Conservation (phyloP, 805 yeast species). For the Ogataea saltuana region DNA sequence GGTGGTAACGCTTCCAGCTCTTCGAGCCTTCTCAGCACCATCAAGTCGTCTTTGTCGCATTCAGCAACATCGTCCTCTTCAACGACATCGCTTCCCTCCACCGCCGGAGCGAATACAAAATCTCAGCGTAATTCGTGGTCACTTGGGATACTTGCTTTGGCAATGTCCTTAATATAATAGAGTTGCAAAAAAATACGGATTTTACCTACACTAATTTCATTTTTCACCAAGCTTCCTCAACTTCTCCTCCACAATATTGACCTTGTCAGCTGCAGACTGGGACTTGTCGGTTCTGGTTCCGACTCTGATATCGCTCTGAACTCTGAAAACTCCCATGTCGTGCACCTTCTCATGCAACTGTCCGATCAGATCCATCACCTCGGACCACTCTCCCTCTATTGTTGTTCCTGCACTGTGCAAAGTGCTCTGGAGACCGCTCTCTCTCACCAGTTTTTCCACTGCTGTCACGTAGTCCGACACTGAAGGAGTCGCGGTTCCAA, state of each 20-base stretch:
- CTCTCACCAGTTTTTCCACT: constrained; percentile 63
- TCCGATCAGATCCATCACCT: constrained; percentile 78
- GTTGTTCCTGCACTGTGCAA: constrained; percentile 94
- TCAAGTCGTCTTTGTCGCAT: background rate
- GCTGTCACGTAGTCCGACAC: constrained; percentile 79
- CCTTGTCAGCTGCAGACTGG: constrained; percentile 73
- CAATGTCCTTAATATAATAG: too few species aligned
- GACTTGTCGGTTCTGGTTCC: constrained; percentile 80
- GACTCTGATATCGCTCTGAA: constrained; percentile 83
- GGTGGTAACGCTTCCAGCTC: constrained; percentile 24
- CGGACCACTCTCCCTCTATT: constrained; percentile 85
- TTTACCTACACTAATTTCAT: too few species aligned
- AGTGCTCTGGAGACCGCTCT: constrained; percentile 62
- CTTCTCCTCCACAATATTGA: constrained; percentile 62
- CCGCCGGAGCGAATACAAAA: too few species aligned
- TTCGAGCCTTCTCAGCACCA: background rate
- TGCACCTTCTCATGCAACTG: constrained; percentile 74
- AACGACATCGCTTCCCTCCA: too few species aligned
- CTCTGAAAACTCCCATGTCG: constrained; percentile 67
- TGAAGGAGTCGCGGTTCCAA: constrained; percentile 77
- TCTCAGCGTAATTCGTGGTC: too few species aligned
- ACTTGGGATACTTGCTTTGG: too few species aligned
- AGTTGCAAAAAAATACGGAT: too few species aligned
- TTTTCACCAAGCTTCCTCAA: constrained; percentile 22
- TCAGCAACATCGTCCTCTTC: background rate